Conservation (phyloP, 2,329 filamentous ascomycete species). For the Curvularia eragrostidis region DNA sequence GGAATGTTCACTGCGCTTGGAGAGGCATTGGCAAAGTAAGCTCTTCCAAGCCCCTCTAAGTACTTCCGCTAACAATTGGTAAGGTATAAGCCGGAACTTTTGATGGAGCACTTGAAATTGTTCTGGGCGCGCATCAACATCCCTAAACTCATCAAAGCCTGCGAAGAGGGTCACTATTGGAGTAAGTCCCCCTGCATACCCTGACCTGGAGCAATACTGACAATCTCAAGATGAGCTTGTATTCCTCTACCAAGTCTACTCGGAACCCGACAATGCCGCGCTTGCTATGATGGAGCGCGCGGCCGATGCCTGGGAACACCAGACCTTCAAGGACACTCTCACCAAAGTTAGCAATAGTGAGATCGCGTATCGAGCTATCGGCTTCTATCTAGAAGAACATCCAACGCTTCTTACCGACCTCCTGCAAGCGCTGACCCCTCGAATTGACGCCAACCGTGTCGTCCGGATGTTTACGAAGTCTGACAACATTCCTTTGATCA, state of each 20-base stretch:
- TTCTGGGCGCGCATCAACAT: constrained; percentile 60
- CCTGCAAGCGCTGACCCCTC: constrained; percentile 85
- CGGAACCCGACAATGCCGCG: constrained; percentile 96
- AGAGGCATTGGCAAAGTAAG: constrained; percentile 83
- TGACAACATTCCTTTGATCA: constrained; percentile 97
- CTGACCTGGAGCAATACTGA: constrained; percentile 75
- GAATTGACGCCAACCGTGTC: constrained; percentile 98
- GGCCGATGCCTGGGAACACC: constrained; percentile 98
- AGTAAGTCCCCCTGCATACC: constrained; percentile 39
- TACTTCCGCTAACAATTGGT: too few relatives aligned
- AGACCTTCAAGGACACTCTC: constrained; percentile 98
- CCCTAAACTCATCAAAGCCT: not conserved
- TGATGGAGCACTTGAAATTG: constrained; percentile 98
- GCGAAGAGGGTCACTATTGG: constrained; percentile 60
- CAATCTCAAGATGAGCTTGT: constrained; percentile 89
- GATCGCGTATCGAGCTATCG: constrained; percentile 97
- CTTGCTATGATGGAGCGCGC: constrained; percentile 98
- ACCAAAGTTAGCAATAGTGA: constrained; percentile 98
- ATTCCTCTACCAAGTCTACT: constrained; percentile 91
- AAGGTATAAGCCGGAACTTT: constrained; percentile 79
- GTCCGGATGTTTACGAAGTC: constrained; percentile 99
- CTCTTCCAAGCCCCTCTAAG: too few relatives aligned
- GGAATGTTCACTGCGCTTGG: constrained; percentile 95
- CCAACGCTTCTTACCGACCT: constrained; percentile 95
- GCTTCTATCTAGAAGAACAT: constrained; percentile 97